These are phyloP conservation scores for Umbilicus rupestris DNA, from an alignment of 164 flowering plant genomes.

Conservation along the genomic window DNA sequence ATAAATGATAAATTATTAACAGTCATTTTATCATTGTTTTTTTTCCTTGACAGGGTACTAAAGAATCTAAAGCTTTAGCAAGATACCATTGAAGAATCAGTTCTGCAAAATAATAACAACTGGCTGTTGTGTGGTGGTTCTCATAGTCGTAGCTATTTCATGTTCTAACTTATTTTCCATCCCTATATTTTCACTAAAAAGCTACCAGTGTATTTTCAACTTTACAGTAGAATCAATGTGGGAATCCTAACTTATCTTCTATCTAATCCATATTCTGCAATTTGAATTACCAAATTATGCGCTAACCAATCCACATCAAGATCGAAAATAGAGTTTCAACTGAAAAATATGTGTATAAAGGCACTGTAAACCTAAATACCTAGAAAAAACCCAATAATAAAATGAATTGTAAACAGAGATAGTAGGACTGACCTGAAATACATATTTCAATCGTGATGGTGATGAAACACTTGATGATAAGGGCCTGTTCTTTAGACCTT, in stretches of 20 bases:
- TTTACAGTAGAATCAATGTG: not conserved
- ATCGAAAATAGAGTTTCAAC: too few species aligned
- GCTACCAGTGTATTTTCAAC: not conserved
- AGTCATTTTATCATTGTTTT: not conserved
- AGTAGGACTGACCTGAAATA: too few species aligned
- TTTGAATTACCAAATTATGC: not conserved
- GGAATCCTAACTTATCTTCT: not conserved
- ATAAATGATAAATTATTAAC: not conserved
- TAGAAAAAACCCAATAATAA: too few species aligned
- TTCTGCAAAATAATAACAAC: not conserved
- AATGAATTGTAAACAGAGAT: too few species aligned
- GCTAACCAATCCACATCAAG: too few species aligned
- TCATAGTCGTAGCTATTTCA: not conserved
- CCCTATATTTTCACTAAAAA: not conserved
- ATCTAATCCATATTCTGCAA: not conserved
- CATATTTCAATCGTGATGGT: too few species aligned
- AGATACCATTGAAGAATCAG: not conserved
- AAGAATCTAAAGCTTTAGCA: slow-evolving; percentile 4
- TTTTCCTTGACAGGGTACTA: not conserved
- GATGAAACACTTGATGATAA: too few species aligned
- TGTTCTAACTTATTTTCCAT: too few species aligned
- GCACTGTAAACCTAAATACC: too few species aligned
- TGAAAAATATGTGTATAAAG: too few species aligned
- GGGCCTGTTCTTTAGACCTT: too few species aligned
- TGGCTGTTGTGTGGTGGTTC: not conserved